Conservation (phyloP, 31 red algal species). For the Pterothamnion heteromorphum region DNA sequence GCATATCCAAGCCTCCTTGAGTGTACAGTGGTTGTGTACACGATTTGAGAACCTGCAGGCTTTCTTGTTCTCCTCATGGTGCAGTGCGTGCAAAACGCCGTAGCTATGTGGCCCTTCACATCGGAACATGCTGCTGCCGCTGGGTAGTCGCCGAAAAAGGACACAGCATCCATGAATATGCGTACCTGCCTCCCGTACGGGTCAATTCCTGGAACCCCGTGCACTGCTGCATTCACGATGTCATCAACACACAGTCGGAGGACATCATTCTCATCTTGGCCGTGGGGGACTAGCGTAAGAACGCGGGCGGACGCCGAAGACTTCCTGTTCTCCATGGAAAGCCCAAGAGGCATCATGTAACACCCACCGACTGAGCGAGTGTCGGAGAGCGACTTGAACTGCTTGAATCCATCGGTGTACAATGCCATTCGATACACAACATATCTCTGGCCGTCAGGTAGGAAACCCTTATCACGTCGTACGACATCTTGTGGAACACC, state of each 20-base stretch:
- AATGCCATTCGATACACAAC: background rate
- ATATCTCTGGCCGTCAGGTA: background rate
- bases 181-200: background rate
- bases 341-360: background rate
- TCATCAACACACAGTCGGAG: too few relatives aligned
- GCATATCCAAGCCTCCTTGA: conserved; percentile 16
- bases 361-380: background rate
- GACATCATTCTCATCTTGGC: too few relatives aligned
- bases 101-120: background rate
- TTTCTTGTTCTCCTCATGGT: background rate
- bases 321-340: background rate
- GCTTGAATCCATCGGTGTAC: background rate
- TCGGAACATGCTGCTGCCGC: too few relatives aligned
- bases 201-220: background rate
- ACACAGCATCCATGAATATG: conserved; percentile 4
- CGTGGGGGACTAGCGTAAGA: too few relatives aligned
- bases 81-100: background rate
- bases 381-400: background rate
- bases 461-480: too few relatives aligned
- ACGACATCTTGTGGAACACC: background rate
- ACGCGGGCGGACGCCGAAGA: too few relatives aligned
- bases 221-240: background rate
- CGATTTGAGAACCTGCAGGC: background rate
- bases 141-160: background rate
- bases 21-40: background rate